These are phyloP conservation scores for Tarenaya hassleriana DNA, from an alignment of 345 rosid species.

Conservation along the genomic window DNA sequence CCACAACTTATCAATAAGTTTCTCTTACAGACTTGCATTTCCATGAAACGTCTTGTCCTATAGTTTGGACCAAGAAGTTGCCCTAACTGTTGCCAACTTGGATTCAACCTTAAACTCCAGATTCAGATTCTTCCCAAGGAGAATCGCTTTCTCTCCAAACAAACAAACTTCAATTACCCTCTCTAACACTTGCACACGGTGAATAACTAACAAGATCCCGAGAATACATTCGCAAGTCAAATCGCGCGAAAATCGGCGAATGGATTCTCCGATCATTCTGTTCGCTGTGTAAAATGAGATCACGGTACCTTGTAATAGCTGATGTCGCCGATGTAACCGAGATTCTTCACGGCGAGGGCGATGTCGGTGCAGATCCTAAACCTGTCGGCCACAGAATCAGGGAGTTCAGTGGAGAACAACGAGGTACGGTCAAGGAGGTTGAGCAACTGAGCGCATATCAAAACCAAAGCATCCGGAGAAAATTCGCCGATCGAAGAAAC, in stretches of 20 bases:
- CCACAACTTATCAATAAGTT: not conserved
- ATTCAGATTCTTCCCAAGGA: not conserved
- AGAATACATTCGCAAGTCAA: not conserved
- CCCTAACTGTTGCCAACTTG: no score
- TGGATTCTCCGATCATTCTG: not conserved
- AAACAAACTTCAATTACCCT: not conserved
- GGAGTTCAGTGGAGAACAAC: constrained; percentile 31
- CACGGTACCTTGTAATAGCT: constrained; percentile 52
- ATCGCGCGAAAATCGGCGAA: not conserved
- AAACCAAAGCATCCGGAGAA: constrained; percentile 37
- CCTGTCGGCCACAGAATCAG: constrained; percentile 48
- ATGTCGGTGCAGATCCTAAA: constrained; percentile 57
- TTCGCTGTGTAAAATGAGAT: not conserved
- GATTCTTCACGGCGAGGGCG: constrained; percentile 42
- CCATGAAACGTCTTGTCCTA: not conserved
- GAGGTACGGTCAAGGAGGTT: constrained; percentile 38
- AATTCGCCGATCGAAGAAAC: constrained; percentile 38
- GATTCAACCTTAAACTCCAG: not conserved
- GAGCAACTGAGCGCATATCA: constrained; percentile 60
- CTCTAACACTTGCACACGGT: not conserved
- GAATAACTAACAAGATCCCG: not conserved
- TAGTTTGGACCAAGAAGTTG: no score
- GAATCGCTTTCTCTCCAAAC: not conserved
- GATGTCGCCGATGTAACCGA: constrained; percentile 57
- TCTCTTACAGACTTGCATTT: not conserved